These are phyloP conservation scores for Aspergillus mulundensis DNA, from an alignment of 495 filamentous ascomycete genomes.

Conservation along the genomic window DNA sequence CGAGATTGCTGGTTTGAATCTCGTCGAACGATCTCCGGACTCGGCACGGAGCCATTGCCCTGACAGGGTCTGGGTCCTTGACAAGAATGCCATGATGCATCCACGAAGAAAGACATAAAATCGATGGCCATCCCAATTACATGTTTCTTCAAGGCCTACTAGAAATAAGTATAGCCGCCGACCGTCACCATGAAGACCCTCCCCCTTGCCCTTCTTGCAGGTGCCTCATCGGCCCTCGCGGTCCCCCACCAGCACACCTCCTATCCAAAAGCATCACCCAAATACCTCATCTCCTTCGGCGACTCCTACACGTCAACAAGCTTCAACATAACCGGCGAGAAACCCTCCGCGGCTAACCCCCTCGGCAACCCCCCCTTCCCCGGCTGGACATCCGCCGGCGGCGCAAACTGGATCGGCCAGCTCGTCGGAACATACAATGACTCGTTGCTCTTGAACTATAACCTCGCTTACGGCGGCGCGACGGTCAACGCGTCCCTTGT, in stretches of 20 bases:
- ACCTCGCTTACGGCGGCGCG: constrained; percentile 11
- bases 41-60: neutral
- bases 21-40: neutral
- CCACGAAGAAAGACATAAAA: neutral
- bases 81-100: neutral
- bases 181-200: neutral
- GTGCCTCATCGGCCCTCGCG: neutral
- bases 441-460: constrained; percentile 10
- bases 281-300: constrained; percentile 12
- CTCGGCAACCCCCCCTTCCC: constrained; percentile 12
- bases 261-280: neutral
- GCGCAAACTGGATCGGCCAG: constrained; percentile 11
- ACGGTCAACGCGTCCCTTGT: constrained; percentile 11
- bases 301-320: constrained; percentile 10
- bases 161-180: too few relatives aligned
- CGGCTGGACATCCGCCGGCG: constrained; percentile 8
- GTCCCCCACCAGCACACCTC: neutral
- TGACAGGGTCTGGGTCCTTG: neutral
- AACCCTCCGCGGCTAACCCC: constrained; percentile 10
- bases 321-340: constrained; percentile 10
- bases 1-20: too few relatives aligned
- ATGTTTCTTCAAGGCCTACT: too few relatives aligned
- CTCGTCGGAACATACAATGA: constrained; percentile 10
- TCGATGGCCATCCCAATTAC: too few relatives aligned
- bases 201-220: neutral